Base-by-base conservation (phyloP, 2,329 filamentous ascomycete genomes). In the Periconia sp. region DNA sequence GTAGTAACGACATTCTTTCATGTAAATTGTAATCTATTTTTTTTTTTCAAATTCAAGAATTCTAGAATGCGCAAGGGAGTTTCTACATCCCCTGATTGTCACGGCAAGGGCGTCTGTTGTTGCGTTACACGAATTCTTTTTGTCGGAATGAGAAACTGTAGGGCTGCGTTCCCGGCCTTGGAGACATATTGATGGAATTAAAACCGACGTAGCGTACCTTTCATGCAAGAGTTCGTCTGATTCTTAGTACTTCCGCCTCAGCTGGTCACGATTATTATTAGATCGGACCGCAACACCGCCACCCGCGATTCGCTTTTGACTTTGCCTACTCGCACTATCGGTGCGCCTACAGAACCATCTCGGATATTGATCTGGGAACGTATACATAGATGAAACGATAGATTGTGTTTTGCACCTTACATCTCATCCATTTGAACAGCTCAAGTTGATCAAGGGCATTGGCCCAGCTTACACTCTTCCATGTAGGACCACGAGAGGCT, bases 211-310 rank as follows among this genome's bases (percentile, higher is more conserved):
- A 27, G 23, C 23, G 5, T 27, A 27, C 23, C 8, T 3, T 27
- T n/a, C 6, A 50, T 18, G 33, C 17, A 42, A 15, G 17, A 3
- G 27, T 5, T 7, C 6, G 47, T 18, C 33, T 43, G 42, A 40
- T 15, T 48, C 45, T 48, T n/a, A n/a, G n/a, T n/a, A 50, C 33
- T 49, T 15, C 18, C 40, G 40, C 48, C 15, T 19, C 41, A 44
- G 18, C 42, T 27, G 10, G 27, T 23, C 20, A 23, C 15, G 9
- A 20, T 19, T 44, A 44, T 15, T 6, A 44, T 44, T 31, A 46
- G 13, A 33, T 35, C 44, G 23, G 30, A 33, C 33, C 50, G 43
- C 37, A 50, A 50, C 50, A 40, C 49, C 23, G 30, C 33, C 33
- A 27, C 19, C 31, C 33, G 37, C 33, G 6, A 44, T 20, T 45